phyloP scores from a whole-genome alignment of 2,329 filamentous ascomycete genomes.

The Penicillium expansum region DNA sequence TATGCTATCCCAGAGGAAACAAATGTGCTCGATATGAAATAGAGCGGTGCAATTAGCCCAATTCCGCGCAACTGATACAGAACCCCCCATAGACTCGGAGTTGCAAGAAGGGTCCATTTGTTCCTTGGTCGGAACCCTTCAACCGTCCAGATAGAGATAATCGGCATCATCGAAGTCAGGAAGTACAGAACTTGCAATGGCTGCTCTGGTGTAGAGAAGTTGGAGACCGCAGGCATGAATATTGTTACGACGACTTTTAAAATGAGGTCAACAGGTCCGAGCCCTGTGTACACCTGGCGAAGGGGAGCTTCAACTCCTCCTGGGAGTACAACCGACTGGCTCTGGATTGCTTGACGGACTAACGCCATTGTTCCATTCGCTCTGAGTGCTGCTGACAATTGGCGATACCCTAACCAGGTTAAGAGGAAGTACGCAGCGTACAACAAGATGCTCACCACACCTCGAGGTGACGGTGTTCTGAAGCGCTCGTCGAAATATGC shows the following conservation, averaged over 20 bases:
- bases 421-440: slow-evolving; percentile 6
- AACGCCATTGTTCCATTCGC: slow-evolving; percentile 10
- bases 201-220: slow-evolving; percentile 5
- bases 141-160: slow-evolving; percentile 15
- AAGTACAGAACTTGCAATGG: slow-evolving; percentile 15
- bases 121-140: slow-evolving; percentile 17
- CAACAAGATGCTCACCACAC: not conserved
- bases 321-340: not conserved
- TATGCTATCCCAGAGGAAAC: slow-evolving; percentile 11
- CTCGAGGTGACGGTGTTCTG: slow-evolving; percentile 4
- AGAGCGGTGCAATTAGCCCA: slow-evolving; percentile 25
- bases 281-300: slow-evolving; percentile 8
- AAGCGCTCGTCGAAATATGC: slow-evolving; percentile 14
- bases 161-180: slow-evolving; percentile 9
- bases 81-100: slow-evolving; percentile 15
- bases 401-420: slow-evolving; percentile 7
- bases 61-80: slow-evolving; percentile 19
- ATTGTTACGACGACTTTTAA: slow-evolving; percentile 8
- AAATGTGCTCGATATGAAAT: slow-evolving; percentile 22
- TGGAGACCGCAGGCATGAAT: slow-evolving; percentile 9
- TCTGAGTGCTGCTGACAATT: slow-evolving; percentile 7
- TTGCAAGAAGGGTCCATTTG: slow-evolving; percentile 15
- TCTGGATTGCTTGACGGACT: slow-evolving; percentile 1
- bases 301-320: slow-evolving; percentile 1
- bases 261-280: slow-evolving; percentile 7